Conservation (phyloP, 2,329 filamentous ascomycete species). For the Talaromyces pinophilus region DNA sequence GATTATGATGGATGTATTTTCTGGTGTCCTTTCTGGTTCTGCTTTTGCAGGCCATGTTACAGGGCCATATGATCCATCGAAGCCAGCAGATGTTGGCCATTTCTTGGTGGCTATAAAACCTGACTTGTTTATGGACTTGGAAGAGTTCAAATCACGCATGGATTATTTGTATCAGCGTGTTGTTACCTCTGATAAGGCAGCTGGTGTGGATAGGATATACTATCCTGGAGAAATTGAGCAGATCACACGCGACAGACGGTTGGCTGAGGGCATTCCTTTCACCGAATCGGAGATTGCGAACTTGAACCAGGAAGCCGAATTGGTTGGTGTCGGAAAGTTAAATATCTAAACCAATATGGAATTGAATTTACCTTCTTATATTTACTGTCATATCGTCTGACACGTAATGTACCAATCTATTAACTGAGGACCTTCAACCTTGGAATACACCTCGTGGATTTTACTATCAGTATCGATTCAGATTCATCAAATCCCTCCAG, state of each 20-base stretch:
- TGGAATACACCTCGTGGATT: too few species aligned
- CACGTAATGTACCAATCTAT: too few species aligned
- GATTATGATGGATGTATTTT: constrained; percentile 90
- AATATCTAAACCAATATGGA: neutral
- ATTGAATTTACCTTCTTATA: too few species aligned
- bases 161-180: constrained; percentile 60
- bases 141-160: constrained; percentile 66
- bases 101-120: constrained; percentile 72
- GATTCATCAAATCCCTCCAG: too few species aligned
- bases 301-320: constrained; percentile 54
- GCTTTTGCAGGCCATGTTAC: constrained; percentile 78
- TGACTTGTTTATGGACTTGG: constrained; percentile 69
- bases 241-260: constrained; percentile 47
- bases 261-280: constrained; percentile 52
- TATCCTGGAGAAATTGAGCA: constrained; percentile 62
- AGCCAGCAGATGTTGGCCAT: constrained; percentile 70
- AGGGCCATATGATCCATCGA: constrained; percentile 71
- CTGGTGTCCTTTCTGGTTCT: constrained; percentile 71
- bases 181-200: constrained; percentile 54
- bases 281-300: constrained; percentile 50
- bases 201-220: constrained; percentile 57
- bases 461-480: too few species aligned
- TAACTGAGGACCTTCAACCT: too few species aligned
- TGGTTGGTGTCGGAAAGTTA: constrained; percentile 38
- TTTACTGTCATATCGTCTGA: too few species aligned